Percentiles rank a stretch among this genome's conserved stretches.
Evolutionary conservation across 2,329 filamentous ascomycete species (phyloP).

Genomic region (Neofusicoccum kwambonambiense): DNA sequence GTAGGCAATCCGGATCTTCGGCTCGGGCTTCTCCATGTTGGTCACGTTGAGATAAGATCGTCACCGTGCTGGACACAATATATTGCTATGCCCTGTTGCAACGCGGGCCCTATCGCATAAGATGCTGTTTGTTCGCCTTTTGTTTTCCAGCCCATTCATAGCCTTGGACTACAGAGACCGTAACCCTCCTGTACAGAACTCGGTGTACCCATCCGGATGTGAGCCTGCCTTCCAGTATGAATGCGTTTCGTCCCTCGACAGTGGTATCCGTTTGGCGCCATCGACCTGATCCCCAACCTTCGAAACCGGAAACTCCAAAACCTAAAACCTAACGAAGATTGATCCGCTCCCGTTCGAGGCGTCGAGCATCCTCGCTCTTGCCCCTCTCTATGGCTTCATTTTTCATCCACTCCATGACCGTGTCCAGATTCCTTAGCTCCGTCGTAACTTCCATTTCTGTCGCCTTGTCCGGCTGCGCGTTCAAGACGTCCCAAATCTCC

Average conservation of each 20-base stretch:
- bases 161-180: too few relatives aligned
- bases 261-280: not conserved
- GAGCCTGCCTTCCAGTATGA: not conserved
- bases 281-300: not conserved
- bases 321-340: not conserved
- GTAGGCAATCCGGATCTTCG: not conserved
- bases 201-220: not conserved
- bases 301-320: not conserved
- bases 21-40: not conserved
- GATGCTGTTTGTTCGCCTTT: too few relatives aligned
- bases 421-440: slow-evolving; percentile 29
- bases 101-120: not conserved
- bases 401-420: slow-evolving; percentile 29
- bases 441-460: slow-evolving; percentile 23
- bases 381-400: slow-evolving; percentile 35
- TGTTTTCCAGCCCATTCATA: too few relatives aligned
- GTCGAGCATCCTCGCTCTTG: slow-evolving; percentile 20
- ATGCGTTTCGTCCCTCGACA: not conserved
- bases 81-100: too few relatives aligned
- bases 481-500: slow-evolving; percentile 39
- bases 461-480: slow-evolving; percentile 16
- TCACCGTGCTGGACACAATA: not conserved
- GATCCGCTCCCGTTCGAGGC: slow-evolving; percentile 9
- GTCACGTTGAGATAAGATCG: not conserved
- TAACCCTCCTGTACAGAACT: too few relatives aligned